These are phyloP conservation scores for Albugo laibachii DNA, from an alignment of 352 stramenopile genomes.

Conservation along the genomic window DNA sequence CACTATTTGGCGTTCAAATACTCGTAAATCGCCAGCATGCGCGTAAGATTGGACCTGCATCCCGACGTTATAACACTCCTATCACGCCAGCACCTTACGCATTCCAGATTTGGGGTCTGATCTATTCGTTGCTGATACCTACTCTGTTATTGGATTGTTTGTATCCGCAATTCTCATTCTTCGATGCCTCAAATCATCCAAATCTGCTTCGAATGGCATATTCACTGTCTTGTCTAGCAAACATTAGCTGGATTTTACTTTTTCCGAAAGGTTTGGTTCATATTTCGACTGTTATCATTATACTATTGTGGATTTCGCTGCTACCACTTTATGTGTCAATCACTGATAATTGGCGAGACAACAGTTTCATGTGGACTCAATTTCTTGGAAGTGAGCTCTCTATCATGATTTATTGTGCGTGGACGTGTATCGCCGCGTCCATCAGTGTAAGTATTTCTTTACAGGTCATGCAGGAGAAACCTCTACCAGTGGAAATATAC, in stretches of 20 bases:
- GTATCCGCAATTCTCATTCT: slow-evolving; percentile 34
- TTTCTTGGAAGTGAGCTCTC: slow-evolving; percentile 39
- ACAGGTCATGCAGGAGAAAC: slow-evolving; percentile 21
- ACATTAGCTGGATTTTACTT: slow-evolving; percentile 49
- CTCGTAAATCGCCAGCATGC: slow-evolving; percentile 25
- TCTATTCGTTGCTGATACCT: slow-evolving; percentile 44
- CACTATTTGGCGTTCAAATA: slow-evolving; percentile 40
- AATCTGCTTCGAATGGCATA: slow-evolving; percentile 32
- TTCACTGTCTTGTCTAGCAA: slow-evolving; percentile 33
- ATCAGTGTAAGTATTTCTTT: slow-evolving; percentile 43
- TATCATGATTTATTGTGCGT: slow-evolving; percentile 53
- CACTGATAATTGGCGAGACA: slow-evolving; percentile 16
- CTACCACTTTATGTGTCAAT: slow-evolving; percentile 39
- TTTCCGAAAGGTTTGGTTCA: slow-evolving; percentile 50
- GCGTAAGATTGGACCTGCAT: slow-evolving; percentile 28
- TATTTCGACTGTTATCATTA: slow-evolving; percentile 21
- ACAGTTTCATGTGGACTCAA: slow-evolving; percentile 16
- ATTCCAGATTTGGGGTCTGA: slow-evolving; percentile 66
- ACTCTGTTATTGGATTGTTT: slow-evolving; percentile 45
- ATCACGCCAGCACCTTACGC: slow-evolving; percentile 55
- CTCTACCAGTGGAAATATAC: slow-evolving; percentile 32
- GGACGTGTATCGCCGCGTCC: slow-evolving; percentile 40
- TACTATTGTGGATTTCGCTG: slow-evolving; percentile 43
- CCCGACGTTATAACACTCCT: slow-evolving; percentile 40
- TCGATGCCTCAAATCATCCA: slow-evolving; percentile 19